Percentiles rank a stretch among this genome's conserved stretches.
Evolutionary conservation across 805 yeast species (phyloP).

Genomic region (Starmerella apicola): DNA sequence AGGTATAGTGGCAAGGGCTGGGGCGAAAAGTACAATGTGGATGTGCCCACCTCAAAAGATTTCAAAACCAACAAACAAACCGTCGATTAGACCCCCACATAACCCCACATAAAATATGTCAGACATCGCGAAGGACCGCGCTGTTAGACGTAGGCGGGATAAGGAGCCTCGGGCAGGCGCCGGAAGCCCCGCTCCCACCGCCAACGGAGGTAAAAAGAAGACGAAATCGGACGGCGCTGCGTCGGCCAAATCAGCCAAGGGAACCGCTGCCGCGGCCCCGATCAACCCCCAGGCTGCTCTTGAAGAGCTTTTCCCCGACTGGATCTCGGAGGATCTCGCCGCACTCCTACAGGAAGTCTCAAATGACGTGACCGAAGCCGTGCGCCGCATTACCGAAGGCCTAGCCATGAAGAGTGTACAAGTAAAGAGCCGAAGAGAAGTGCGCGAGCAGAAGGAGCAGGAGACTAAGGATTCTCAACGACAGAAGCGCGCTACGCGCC

Average conservation of each 20-base stretch:
- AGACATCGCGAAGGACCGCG: slow-evolving; percentile 15
- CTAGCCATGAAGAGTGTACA: slow-evolving; percentile 90
- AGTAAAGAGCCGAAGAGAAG: slow-evolving; percentile 34
- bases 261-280: slow-evolving; percentile 4
- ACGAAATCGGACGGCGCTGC: neutral
- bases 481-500: neutral
- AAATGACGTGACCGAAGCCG: slow-evolving; percentile 63
- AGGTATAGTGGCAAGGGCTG: no score
- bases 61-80: neutral
- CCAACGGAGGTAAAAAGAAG: neutral
- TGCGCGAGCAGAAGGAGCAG: slow-evolving; percentile 41
- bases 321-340: slow-evolving; percentile 76
- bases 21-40: no score
- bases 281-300: slow-evolving; percentile 33
- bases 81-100: no score
- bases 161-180: slow-evolving; percentile 4
- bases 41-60: neutral
- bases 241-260: no score
- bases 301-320: slow-evolving; percentile 83
- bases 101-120: no score
- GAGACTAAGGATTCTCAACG: slow-evolving; percentile 1
- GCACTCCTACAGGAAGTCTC: slow-evolving; percentile 61
- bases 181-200: neutral
- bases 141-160: slow-evolving; percentile 10
- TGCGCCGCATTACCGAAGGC: slow-evolving; percentile 81